A percentile compares a stretch with the other conserved stretches of the same genome.
phyloP scores from a whole-genome alignment of 2,329 filamentous ascomycete species.

The Epichloe amarillans region DNA sequence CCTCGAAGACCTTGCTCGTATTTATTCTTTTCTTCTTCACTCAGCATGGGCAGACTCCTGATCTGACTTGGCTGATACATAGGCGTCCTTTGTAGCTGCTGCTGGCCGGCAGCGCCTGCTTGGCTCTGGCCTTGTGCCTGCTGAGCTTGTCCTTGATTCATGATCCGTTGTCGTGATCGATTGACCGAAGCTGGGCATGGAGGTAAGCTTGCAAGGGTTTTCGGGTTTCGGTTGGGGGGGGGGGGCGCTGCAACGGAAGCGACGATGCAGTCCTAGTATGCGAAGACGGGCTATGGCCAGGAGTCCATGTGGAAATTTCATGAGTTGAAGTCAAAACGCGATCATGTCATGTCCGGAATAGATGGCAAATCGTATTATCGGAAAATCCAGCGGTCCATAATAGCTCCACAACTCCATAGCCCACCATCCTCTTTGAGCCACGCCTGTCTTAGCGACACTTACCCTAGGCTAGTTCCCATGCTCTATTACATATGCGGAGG shows the following conservation, averaged over 20 bases:
- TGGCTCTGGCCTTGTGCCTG: slow-evolving; percentile 12
- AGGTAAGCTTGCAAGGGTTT: neutral
- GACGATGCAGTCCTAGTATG: neutral
- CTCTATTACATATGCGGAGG: too few species aligned
- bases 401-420: too few species aligned
- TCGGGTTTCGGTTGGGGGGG: neutral
- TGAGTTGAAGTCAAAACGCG: neutral
- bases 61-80: slow-evolving; percentile 42
- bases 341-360: neutral
- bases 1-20: slow-evolving; percentile 43
- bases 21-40: slow-evolving; percentile 40
- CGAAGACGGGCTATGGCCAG: neutral
- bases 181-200: neutral
- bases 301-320: neutral
- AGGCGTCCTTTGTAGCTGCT: slow-evolving; percentile 16
- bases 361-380: neutral
- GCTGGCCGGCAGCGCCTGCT: slow-evolving; percentile 13
- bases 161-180: slow-evolving; percentile 4
- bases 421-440: too few species aligned
- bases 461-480: too few species aligned
- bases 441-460: too few species aligned
- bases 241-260: neutral
- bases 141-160: slow-evolving; percentile 15
- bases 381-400: neutral
- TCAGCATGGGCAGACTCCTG: slow-evolving; percentile 34